Percentiles rank a stretch among this genome's conserved stretches.
Evolutionary conservation across 148 eudicot species (phyloP).

Genomic region (Rhododendron henanense): DNA sequence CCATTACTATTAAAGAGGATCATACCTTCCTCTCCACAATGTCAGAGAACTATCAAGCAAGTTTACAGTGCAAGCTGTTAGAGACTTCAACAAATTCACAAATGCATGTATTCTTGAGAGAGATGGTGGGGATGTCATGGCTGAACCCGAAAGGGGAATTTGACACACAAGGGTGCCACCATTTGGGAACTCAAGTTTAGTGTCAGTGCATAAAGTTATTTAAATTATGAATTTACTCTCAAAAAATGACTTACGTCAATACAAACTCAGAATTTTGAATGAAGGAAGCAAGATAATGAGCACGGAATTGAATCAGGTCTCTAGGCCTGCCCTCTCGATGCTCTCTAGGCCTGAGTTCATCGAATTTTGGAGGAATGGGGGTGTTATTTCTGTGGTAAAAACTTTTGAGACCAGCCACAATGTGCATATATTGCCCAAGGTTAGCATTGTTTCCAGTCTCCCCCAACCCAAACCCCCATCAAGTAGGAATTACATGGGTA

Average conservation of each 20-base stretch:
- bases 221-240: background rate
- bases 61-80: background rate
- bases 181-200: background rate
- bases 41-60: background rate
- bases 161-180: background rate
- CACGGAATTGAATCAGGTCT: background rate
- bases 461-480: background rate
- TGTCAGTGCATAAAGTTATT: background rate
- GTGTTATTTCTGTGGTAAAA: background rate
- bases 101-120: background rate
- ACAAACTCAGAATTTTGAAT: background rate
- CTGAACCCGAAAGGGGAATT: background rate
- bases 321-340: background rate
- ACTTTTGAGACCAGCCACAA: background rate
- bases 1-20: background rate
- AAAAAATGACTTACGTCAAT: background rate
- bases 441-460: background rate
- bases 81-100: background rate
- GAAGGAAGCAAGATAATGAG: background rate
- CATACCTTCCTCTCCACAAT: background rate
- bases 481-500: background rate
- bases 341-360: background rate
- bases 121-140: background rate
- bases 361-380: background rate
- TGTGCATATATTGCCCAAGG: background rate